Base-by-base conservation (phyloP, 179 eudicot genomes). In the Dionaea muscipula region DNA sequence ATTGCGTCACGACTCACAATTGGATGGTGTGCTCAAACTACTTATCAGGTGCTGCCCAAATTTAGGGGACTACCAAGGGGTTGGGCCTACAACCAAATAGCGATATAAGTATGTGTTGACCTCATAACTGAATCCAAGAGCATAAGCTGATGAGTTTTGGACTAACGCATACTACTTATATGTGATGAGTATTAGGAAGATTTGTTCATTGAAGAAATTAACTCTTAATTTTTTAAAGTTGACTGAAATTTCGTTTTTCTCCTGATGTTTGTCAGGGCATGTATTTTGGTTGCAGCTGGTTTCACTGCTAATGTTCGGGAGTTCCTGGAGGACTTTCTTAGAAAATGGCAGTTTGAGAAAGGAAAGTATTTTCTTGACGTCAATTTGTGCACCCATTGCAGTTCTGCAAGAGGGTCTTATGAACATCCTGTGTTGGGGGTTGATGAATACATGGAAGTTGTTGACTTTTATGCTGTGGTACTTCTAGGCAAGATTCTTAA, bases 401-500 rank as follows among this genome's bases (percentile, higher is more conserved):
- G 39, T 44, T 35, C 40, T 33, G 39, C 36, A 27, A 47, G 33
- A 61, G 71, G 45, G 62, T 61, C 54, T 73, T 54, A 53, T 52
- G 54, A 43, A 28, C 33, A 24, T 25, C 47, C 59, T 40, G 61
- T 65, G 6, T 57, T 91, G 47, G 75, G 58, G 65, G 76, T 72
- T 63, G 81, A 74, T n/a, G 55, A 81, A 55, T 91, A 84, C 67
- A 60, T 91, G 39, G 86, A 84, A 72, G 76, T 84, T 66, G 94
- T 74, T 61, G 91, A 91, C 73, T 72, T 84, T 49, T 91, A 82
- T 69, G 81, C 80, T 24, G 54, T 76, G 44, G 68, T 81, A 47
- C 78, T 81, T 66, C 78, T 81, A 46, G 84, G 73, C 26, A 58
- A 8, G 49, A 62, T 61, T 70, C 43, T 71, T 48, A 70, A 66